Conservation (phyloP, 305 asterid species). For the Fraxinus sp. region DNA sequence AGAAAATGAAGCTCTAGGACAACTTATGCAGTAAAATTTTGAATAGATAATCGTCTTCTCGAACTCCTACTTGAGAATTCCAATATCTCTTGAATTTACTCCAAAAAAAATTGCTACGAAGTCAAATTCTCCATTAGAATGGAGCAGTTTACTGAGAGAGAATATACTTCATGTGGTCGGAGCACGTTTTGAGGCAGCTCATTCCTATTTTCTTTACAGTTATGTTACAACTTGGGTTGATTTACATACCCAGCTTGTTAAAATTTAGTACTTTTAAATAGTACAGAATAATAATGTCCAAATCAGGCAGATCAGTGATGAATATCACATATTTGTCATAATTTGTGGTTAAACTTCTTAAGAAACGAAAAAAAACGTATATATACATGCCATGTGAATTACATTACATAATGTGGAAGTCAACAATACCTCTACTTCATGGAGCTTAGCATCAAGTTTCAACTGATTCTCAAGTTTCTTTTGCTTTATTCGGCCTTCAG, state of each 20-base stretch:
- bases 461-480: constrained; percentile 58
- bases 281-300: background rate
- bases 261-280: background rate
- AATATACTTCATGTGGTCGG: background rate
- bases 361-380: background rate
- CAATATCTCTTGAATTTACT: constrained; percentile 6
- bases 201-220: background rate
- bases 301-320: background rate
- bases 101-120: background rate
- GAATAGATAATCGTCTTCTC: background rate
- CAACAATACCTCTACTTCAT: constrained; percentile 56
- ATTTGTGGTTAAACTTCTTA: background rate
- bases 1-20: background rate
- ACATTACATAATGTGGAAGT: background rate
- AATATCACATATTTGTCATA: background rate
- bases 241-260: background rate
- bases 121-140: background rate
- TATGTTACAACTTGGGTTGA: background rate
- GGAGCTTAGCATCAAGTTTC: constrained; percentile 71
- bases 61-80: background rate
- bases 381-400: background rate
- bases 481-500: constrained; percentile 44
- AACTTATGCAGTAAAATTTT: background rate
- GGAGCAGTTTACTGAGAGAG: background rate
- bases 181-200: background rate